Evolutionary conservation across 352 stramenopile species (phyloP).

Genomic region (Proteromonas lacertae): DNA sequence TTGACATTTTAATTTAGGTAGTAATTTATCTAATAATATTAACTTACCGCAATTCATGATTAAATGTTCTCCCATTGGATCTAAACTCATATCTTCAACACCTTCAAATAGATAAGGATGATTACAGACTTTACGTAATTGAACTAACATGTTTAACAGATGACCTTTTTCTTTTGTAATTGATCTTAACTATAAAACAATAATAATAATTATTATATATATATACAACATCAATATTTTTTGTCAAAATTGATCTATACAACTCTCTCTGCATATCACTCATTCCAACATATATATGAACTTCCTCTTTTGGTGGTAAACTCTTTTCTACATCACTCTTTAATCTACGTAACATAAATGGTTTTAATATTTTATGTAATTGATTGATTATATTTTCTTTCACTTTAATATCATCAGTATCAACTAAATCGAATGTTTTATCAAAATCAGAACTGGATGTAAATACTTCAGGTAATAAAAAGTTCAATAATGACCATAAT

Average conservation of each 20-base stretch:
- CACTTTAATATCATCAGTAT: not conserved
- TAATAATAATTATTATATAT: no score
- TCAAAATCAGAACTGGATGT: slow-evolving; percentile 41
- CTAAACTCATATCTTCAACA: not conserved
- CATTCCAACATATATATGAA: not conserved
- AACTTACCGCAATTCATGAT: slow-evolving; percentile 18
- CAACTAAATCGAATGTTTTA: slow-evolving; percentile 1
- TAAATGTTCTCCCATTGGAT: slow-evolving; percentile 6
- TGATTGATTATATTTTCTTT: not conserved
- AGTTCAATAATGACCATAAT: slow-evolving; percentile 54
- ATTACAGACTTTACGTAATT: slow-evolving; percentile 53
- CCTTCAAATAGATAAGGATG: slow-evolving; percentile 38
- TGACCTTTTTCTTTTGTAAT: no score
- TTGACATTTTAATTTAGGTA: slow-evolving; percentile 13
- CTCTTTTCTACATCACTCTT: slow-evolving; percentile 40
- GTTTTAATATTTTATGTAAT: slow-evolving; percentile 27
- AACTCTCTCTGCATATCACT: no score
- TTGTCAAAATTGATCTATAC: no score
- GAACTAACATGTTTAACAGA: slow-evolving; percentile 34
- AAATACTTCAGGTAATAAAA: slow-evolving; percentile 68
- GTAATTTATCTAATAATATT: slow-evolving; percentile 22
- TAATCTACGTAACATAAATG: slow-evolving; percentile 49
- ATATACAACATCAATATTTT: no score
- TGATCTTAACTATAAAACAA: no score
- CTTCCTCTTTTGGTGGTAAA: not conserved